Evolutionary conservation across 352 stramenopile genomes (phyloP), one percentile per base, ranked within the genome.

Genomic region (Phytophthora crassamura): DNA sequence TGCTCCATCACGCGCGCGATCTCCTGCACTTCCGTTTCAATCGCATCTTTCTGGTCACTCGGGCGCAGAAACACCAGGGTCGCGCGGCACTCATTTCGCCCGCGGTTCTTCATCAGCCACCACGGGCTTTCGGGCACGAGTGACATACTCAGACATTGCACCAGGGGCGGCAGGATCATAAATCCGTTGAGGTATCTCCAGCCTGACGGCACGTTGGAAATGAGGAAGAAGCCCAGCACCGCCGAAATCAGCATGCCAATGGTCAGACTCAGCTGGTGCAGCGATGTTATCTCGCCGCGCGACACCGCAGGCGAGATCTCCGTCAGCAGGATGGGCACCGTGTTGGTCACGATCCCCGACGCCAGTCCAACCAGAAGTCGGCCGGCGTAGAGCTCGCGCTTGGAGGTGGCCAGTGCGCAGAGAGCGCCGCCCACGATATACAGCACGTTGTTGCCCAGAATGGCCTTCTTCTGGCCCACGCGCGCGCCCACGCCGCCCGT

Each of bases 251-350:
- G 73, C 62, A 97, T 97, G 34, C 90, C 91, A 53, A 97, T 88
- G 15, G 91, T 97, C 30, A 97, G 61, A 62, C 84, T 77, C 16
- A 97, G 73, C 58, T 97, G 90, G 53, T 97, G 91, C 22, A 96
- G 77, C 46, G 88, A 91, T 15, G 88, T 95, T 60, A 97, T 93
- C 51, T 86, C 77, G 3, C 89, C 89, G 12, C 84, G 76, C 28
- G 74, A 81, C 9, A 67, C 54, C 15, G 67, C 64, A 0, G 89
- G 84, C 34, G 89, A 86, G 46, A 97, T 95, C 55, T 97, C 89
- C 25, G 86, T 90, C 30, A 97, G 62, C 38, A 97, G 66, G 32
- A 97, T 90, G 6, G 89, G 87, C 16, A 90, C 84, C 7, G 88
- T 92, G 66, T 92, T 93, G 18, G 83, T 93, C 16, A 91, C 86